These are phyloP conservation scores for Aspergillus sp. DNA, from an alignment of 2,329 filamentous ascomycete species.

Conservation along the genomic window DNA sequence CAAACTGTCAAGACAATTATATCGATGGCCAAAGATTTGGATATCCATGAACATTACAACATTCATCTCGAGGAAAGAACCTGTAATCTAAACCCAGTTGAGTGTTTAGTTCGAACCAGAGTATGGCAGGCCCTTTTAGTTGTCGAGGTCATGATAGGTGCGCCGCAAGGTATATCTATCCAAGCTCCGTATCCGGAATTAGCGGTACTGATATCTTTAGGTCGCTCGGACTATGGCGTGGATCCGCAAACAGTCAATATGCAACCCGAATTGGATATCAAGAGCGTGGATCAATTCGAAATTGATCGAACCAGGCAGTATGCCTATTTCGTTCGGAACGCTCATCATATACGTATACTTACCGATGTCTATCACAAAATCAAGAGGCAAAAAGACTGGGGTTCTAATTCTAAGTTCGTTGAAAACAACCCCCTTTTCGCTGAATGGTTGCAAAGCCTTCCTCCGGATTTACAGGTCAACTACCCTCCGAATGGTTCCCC, in stretches of 20 bases:
- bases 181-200: not conserved
- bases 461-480: constrained; percentile 72
- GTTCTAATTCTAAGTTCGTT: constrained; percentile 77
- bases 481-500: constrained; percentile 77
- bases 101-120: constrained; percentile 80
- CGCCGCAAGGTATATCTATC: constrained; percentile 71
- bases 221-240: constrained; percentile 76
- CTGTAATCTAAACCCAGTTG: constrained; percentile 68
- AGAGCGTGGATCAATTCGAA: constrained; percentile 72
- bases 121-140: constrained; percentile 88
- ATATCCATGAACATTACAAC: constrained; percentile 81
- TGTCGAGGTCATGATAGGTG: constrained; percentile 89
- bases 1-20: constrained; percentile 91
- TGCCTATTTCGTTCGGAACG: constrained; percentile 73
- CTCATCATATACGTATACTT: constrained; percentile 75
- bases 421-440: constrained; percentile 75
- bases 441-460: constrained; percentile 74
- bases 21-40: constrained; percentile 89
- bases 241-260: constrained; percentile 75
- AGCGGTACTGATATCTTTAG: constrained; percentile 42
- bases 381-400: constrained; percentile 80
- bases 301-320: constrained; percentile 80
- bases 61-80: constrained; percentile 70
- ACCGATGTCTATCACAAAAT: constrained; percentile 72
- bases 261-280: constrained; percentile 60